Conservation (phyloP, 169 alveolate genomes). For the Plasmodium yoelii region DNA sequence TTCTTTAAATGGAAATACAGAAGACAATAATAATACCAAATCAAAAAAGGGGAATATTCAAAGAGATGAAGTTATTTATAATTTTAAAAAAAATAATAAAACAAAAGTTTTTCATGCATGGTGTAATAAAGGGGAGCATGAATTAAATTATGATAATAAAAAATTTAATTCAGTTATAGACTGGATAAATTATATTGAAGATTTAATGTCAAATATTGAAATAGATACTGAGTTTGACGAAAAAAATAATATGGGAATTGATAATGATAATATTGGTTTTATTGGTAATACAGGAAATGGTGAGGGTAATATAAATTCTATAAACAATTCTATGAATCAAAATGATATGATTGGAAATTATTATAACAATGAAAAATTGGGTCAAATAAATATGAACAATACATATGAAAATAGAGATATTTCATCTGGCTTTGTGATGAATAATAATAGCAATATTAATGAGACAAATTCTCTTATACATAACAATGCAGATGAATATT, state of each 20-base stretch:
- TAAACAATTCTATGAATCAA: slow-evolving; percentile 9
- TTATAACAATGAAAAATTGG: too few species aligned
- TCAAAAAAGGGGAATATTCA: slow-evolving; percentile 40
- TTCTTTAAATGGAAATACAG: slow-evolving; percentile 29
- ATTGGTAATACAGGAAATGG: not conserved
- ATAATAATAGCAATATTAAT: too few species aligned
- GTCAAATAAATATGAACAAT: too few species aligned
- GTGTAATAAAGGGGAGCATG: slow-evolving; percentile 73
- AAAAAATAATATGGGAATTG: slow-evolving; percentile 6
- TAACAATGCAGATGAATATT: too few species aligned
- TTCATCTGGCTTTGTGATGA: too few species aligned
- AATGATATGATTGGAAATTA: slow-evolving; percentile 4
- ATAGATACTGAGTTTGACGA: not conserved
- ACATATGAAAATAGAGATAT: too few species aligned
- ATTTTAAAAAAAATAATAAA: slow-evolving; percentile 52
- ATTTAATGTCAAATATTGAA: slow-evolving; percentile 41
- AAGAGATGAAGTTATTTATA: slow-evolving; percentile 70
- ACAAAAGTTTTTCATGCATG: slow-evolving; percentile 72
- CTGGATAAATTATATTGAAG: slow-evolving; percentile 71
- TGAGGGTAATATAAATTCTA: not conserved
- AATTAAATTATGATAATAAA: slow-evolving; percentile 65
- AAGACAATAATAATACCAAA: not conserved
- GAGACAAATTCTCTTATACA: too few species aligned
- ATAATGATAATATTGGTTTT: not conserved
- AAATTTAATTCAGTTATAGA: slow-evolving; percentile 72